Base-by-base conservation (phyloP, 2,329 filamentous ascomycete species). In the Cladosporium halotolerans region DNA sequence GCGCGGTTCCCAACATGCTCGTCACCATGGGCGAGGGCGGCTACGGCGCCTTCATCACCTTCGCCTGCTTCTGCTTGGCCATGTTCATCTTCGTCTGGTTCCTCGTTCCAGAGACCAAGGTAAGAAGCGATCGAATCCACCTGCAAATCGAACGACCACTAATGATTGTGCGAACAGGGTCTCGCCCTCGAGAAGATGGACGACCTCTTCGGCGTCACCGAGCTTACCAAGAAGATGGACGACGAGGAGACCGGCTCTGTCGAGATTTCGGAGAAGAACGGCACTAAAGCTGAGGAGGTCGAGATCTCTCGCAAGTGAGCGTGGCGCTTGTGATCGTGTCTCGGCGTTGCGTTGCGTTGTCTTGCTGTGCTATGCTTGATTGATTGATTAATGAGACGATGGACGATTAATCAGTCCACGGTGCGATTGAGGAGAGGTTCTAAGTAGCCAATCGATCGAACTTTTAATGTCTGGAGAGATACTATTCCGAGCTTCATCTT, bases 71-170 rank as follows among this genome's bases (percentile, higher is more conserved):
- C 68, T 84, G 82, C 66, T 76, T 83, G 61, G 64, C 74, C 59
- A 85, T 86, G 80, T 79, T 80, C 57, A 57, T 84, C 50, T 85
- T 84, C 63, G 81, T 83, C 39, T 85, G 77, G 74, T 82, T 85
- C 72, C 78, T 83, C 57, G 77, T 86, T n/a, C 85, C 85, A 0
- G 85, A 88, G 70, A 88, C 85, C 9, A 88, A 88, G 73, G 50
- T 53, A 47, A 34, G 36, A 4, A 5, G 4, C 2, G 4, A 9
- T 3, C 14, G 5, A 2, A 2, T 10, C 11, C 10, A 2, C 42
- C 10, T 18, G n/a, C 8, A 19, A 5, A 28, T 4, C 23, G 23
- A 28, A 5, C 23, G 19, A 23, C 16, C 10, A 10, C 50, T 53
- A 42, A 53, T 14, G 9, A n/a, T 7, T 18, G 5, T 9, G 9